Evolutionary conservation across 768 basidiomycete genomes (phyloP).

Genomic region (Leccinum obscurum): DNA sequence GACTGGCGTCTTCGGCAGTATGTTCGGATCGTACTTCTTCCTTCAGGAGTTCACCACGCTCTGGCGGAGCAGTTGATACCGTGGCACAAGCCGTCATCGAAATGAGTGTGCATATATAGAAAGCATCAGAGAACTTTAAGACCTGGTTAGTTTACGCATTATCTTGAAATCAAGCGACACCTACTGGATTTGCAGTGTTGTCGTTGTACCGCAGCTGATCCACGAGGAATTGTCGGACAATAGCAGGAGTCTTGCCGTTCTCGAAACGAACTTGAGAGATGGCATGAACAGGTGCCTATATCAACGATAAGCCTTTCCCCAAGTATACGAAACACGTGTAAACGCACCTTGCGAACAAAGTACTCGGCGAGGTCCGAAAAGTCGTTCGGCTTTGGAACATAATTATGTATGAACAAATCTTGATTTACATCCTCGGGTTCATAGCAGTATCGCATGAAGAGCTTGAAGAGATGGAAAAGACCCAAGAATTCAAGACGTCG

Average conservation of each 20-base stretch:
- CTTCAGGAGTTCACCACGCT: conserved; percentile 74
- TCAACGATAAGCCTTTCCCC: conserved; percentile 8
- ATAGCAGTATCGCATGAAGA: conserved; percentile 89
- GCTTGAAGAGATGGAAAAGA: conserved; percentile 92
- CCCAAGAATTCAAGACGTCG: conserved; percentile 84
- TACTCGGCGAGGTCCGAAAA: conserved; percentile 92
- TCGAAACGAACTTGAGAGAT: conserved; percentile 86
- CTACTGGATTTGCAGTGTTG: conserved; percentile 85
- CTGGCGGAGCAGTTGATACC: conserved; percentile 74
- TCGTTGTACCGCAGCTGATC: conserved; percentile 96
- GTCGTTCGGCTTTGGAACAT: conserved; percentile 94
- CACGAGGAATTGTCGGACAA: conserved; percentile 85
- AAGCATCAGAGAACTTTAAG: conserved; percentile 81
- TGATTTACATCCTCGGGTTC: conserved; percentile 80
- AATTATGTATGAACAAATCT: conserved; percentile 83
- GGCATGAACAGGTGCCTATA: conserved; percentile 73
- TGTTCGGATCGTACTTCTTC: conserved; percentile 67
- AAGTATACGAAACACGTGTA: not conserved
- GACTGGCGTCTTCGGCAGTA: conserved; percentile 63
- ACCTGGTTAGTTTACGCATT: conserved; percentile 4
- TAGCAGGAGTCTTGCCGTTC: conserved; percentile 80
- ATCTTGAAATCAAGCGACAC: conserved; percentile 29
- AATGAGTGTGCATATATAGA: conserved; percentile 86
- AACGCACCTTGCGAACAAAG: conserved; percentile 84
- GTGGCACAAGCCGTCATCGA: conserved; percentile 78